Evolutionary conservation across 2,329 filamentous ascomycete genomes (phyloP), one percentile per base, ranked within the genome.

Genomic region (Fusarium duplospermum): DNA sequence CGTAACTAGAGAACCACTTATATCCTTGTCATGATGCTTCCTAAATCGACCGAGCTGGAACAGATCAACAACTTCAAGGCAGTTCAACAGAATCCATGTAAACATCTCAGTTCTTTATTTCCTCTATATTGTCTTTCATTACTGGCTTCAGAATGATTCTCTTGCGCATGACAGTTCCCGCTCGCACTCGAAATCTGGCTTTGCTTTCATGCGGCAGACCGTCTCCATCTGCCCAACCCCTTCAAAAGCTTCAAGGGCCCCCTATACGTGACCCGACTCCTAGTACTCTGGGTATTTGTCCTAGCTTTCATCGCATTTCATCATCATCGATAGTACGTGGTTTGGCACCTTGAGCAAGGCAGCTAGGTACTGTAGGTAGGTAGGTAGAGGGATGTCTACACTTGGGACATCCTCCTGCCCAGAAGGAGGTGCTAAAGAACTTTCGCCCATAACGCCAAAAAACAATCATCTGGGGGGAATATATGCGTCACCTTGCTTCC

Each of bases 381-480:
- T 50, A 66, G 66, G 38, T 20, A 20, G 38, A 52, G 59, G 70
- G 58, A 56, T 29, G 50, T 58, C 36, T 35, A 56, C 62, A 52
- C 35, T 29, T 66, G 40, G 58, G 60, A 63, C 59, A 64, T 62
- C 58, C 31, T 72, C 40, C 70, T 77, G 70, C 75, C 70, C 75
- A 76, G 64, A 69, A 76, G 61, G 65, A 64, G 56, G 47, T 66
- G 69, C 63, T 71, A 73, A 74, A 72, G 71, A 74, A 74, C 68
- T 73, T 73, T 76, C 69, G 63, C 75, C 69, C 75, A 58, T 71
- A 79, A 79, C 77, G 77, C 77, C 77, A 76, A 77, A 72, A 77
- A 68, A 71, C 67, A 63, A 66, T 69, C 74, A 74, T 72, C 66
- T 42, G 52, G 64, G 76, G 76, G 77, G 77, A 74, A 79, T 79